phyloP scores from a whole-genome alignment of 805 yeast species.

The Starmerella scarabaei region DNA sequence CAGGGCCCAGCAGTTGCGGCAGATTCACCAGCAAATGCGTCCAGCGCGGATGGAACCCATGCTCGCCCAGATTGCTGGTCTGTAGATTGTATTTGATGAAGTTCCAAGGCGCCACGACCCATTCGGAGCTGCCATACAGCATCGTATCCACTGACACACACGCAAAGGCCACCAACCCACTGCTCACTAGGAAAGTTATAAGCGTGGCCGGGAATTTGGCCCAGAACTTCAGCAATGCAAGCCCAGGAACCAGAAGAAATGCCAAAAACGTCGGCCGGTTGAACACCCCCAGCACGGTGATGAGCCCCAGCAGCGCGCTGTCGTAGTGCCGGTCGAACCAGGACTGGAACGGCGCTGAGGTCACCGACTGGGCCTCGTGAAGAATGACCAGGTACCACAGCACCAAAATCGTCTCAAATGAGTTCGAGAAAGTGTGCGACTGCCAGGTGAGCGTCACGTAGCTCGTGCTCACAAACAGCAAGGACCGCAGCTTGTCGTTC shows the following conservation, averaged over 20 bases:
- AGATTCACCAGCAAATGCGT: slow-evolving; percentile 64
- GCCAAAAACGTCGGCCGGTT: slow-evolving; percentile 75
- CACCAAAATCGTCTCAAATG: slow-evolving; percentile 49
- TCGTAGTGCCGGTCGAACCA: slow-evolving; percentile 24
- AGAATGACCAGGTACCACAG: slow-evolving; percentile 40
- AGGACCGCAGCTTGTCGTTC: slow-evolving; percentile 33
- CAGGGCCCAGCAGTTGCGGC: slow-evolving; percentile 77
- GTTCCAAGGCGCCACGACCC: slow-evolving; percentile 61
- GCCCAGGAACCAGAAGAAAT: slow-evolving; percentile 54
- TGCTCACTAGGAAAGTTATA: slow-evolving; percentile 27
- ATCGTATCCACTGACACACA: slow-evolving; percentile 46
- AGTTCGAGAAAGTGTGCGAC: slow-evolving; percentile 80
- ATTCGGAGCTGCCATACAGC: slow-evolving; percentile 24
- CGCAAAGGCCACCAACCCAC: slow-evolving; percentile 26
- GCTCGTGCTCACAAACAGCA: slow-evolving; percentile 37
- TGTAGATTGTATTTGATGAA: slow-evolving; percentile 59
- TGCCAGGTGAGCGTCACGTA: slow-evolving; percentile 72
- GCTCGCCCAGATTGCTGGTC: slow-evolving; percentile 46
- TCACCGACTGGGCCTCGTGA: slow-evolving; percentile 26
- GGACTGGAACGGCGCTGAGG: slow-evolving; percentile 11
- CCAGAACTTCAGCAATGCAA: slow-evolving; percentile 36
- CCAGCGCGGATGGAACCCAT: slow-evolving; percentile 72
- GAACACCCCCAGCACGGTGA: slow-evolving; percentile 58
- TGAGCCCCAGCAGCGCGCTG: slow-evolving; percentile 36
- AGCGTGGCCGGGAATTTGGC: slow-evolving; percentile 27